Conservation (phyloP, 108 stramenopile genomes). For the Pseudonitzschia delicatissima region DNA sequence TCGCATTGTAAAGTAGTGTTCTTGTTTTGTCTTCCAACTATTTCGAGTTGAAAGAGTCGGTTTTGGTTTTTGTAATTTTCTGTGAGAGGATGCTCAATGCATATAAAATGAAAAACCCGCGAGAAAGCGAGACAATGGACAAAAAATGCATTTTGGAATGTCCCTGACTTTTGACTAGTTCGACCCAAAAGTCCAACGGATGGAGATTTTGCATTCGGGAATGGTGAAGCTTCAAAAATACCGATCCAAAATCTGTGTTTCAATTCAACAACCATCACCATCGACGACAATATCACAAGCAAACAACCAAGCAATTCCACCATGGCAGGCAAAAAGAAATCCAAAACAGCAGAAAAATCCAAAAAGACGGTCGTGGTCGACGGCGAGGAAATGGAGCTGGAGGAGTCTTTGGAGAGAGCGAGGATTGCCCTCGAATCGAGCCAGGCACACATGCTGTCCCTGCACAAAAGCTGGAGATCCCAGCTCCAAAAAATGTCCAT, state of each 20-base stretch:
- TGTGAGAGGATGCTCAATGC: no score
- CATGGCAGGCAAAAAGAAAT: background rate
- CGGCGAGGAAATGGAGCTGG: slow-evolving; percentile 3
- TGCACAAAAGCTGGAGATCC: slow-evolving; percentile 48
- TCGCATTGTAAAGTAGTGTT: no score
- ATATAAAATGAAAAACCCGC: no score
- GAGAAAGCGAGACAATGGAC: no score
- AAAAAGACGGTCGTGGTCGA: background rate
- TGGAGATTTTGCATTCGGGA: no score
- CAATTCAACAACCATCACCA: background rate
- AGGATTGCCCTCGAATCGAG: slow-evolving; percentile 9
- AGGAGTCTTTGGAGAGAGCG: slow-evolving; percentile 21
- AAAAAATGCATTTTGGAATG: no score
- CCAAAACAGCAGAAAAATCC: background rate
- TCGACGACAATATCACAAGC: background rate
- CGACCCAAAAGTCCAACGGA: no score
- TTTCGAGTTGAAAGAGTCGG: no score
- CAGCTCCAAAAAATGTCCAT: slow-evolving; percentile 48
- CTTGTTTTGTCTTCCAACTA: no score
- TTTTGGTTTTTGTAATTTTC: no score
- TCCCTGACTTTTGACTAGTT: no score
- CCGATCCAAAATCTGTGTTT: background rate
- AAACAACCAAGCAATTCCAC: background rate
- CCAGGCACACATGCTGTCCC: background rate
- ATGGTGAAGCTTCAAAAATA: no score